phyloP scores from a whole-genome alignment of 2,329 filamentous ascomycete species.

The Plectosphaerella plurivora region DNA sequence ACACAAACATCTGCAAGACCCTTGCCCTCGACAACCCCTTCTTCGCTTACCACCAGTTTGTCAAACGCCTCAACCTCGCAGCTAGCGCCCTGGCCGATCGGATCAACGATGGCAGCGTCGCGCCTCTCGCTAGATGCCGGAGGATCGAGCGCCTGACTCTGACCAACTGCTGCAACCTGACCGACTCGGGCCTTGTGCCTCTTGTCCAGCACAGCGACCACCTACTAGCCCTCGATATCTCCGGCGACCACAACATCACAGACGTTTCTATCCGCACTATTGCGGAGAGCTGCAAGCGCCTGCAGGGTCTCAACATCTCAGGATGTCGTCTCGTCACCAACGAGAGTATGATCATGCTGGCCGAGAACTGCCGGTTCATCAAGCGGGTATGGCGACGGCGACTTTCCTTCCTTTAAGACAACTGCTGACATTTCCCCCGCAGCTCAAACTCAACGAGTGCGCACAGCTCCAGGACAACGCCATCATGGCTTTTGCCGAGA shows the following conservation, averaged over 20 bases:
- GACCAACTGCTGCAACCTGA: conserved; percentile 81
- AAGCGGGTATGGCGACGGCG: conserved; percentile 62
- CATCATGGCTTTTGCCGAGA: conserved; percentile 77
- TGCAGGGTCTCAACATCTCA: conserved; percentile 92
- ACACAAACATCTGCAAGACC: conserved; percentile 75
- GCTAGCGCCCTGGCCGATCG: conserved; percentile 55
- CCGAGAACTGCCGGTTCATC: conserved; percentile 77
- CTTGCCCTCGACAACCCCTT: conserved; percentile 69
- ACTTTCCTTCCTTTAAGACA: background rate
- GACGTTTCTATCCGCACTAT: conserved; percentile 75
- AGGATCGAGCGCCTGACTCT: conserved; percentile 88
- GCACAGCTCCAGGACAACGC: conserved; percentile 76
- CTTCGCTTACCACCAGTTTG: conserved; percentile 85
- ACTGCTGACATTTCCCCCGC: background rate
- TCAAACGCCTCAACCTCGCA: conserved; percentile 88
- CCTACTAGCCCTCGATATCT: conserved; percentile 86
- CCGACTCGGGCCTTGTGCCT: conserved; percentile 75
- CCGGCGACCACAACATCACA: conserved; percentile 77
- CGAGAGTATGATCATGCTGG: conserved; percentile 75
- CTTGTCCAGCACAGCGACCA: conserved; percentile 76
- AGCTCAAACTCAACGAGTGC: conserved; percentile 95
- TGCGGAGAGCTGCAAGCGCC: conserved; percentile 72
- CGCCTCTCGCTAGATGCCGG: conserved; percentile 78
- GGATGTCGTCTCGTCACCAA: conserved; percentile 81
- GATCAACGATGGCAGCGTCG: conserved; percentile 85